Evolutionary conservation across 139 green algal genomes (phyloP).

Genomic region (Coelastrella sp.): DNA sequence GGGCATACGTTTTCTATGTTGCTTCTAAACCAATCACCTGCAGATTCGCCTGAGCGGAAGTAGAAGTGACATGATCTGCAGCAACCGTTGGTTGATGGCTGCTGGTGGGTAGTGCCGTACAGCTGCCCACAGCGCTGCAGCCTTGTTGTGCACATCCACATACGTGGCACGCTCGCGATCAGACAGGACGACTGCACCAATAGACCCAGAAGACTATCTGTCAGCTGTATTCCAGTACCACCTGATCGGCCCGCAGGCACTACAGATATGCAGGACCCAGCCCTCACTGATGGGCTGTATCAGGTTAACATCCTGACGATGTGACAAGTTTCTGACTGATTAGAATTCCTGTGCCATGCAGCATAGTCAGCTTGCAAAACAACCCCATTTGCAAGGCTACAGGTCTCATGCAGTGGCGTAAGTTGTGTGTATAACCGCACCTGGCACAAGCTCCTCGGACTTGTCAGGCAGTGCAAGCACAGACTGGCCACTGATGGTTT

Average conservation of each 20-base stretch:
- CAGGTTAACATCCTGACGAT: no score
- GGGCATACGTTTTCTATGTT: neutral
- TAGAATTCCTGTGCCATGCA: no score
- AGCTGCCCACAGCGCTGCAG: neutral
- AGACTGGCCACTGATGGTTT: slow-evolving; percentile 64
- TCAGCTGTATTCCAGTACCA: no score
- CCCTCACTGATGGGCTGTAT: no score
- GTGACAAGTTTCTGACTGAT: no score
- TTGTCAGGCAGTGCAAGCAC: slow-evolving; percentile 77
- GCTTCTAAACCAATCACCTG: slow-evolving; percentile 37
- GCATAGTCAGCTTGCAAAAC: neutral
- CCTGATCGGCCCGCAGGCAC: no score
- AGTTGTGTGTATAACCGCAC: slow-evolving; percentile 35
- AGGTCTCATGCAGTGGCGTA: no score
- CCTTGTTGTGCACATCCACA: slow-evolving; percentile 54
- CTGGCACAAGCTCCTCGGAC: slow-evolving; percentile 66
- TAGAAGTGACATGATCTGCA: slow-evolving; percentile 81
- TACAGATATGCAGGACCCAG: no score
- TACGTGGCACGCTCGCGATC: slow-evolving; percentile 66
- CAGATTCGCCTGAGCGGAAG: slow-evolving; percentile 79
- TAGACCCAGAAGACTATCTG: no score
- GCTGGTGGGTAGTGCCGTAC: neutral
- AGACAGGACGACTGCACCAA: slow-evolving; percentile 63
- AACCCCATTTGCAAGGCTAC: neutral
- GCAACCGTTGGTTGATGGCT: slow-evolving; percentile 62